Conservation (phyloP, 768 basidiomycete genomes). For the Suillus subluteus region DNA sequence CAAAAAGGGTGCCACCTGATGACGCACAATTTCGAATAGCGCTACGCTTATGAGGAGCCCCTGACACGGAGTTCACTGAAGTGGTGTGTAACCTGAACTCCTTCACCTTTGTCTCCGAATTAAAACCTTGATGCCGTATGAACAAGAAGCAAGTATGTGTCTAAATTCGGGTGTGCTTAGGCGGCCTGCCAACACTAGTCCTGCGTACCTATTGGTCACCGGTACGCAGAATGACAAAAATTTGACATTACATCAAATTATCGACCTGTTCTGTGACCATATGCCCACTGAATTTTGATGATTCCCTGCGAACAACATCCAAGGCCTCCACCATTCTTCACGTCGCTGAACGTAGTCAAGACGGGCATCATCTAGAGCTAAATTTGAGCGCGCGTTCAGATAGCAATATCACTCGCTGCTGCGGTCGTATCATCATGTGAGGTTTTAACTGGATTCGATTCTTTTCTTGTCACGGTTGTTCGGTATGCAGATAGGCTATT, state of each 20-base stretch:
- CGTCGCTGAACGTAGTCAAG: slow-evolving; percentile 92
- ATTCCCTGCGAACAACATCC: slow-evolving; percentile 87
- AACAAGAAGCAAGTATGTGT: too few species aligned
- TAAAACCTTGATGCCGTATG: background rate
- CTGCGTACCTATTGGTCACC: slow-evolving; percentile 70
- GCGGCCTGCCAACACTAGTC: slow-evolving; percentile 96
- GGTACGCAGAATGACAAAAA: background rate
- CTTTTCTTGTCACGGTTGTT: slow-evolving; percentile 48
- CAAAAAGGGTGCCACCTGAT: slow-evolving; percentile 95
- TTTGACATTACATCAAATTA: slow-evolving; percentile 2
- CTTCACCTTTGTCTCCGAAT: slow-evolving; percentile 98
- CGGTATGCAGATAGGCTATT: background rate
- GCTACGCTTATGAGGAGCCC: slow-evolving; percentile 99
- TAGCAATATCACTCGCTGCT: slow-evolving; percentile 7
- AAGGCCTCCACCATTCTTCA: slow-evolving; percentile 95
- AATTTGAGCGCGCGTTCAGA: background rate
- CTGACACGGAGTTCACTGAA: slow-evolving; percentile 82
- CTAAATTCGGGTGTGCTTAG: slow-evolving; percentile 93
- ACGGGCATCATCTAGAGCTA: slow-evolving; percentile 89
- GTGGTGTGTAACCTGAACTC: slow-evolving; percentile 93
- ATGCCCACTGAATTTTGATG: slow-evolving; percentile 65
- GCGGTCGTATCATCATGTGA: slow-evolving; percentile 99
- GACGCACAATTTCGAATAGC: slow-evolving; percentile 94
- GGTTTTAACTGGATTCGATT: slow-evolving; percentile 82
- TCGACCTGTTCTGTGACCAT: slow-evolving; percentile 73